Base-by-base conservation (phyloP, 352 stramenopile species). In the Globisporangium polare region DNA sequence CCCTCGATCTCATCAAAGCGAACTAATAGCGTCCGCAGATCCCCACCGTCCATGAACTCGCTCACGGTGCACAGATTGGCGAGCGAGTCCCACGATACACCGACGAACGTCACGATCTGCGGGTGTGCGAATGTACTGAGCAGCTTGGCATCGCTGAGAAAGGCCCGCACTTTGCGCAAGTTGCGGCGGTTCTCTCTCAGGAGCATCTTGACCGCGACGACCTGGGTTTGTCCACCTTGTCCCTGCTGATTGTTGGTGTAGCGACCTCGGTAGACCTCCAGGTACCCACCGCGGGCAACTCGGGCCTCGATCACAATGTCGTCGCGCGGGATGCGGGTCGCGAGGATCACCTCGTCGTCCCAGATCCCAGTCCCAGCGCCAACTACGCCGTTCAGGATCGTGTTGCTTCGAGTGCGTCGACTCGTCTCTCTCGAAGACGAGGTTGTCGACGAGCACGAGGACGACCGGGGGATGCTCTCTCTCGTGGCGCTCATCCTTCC, bases 101-200 rank as follows among this genome's bases (percentile, higher is more conserved):
- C 75, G 27, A 80, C 53, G 53, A 74, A 82, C 27, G 58, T 53
- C 17, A 84, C 66, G 42, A 82, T 80, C 10, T 72, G 65, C 7
- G 63, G 58, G 42, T 84, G 73, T 22, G 68, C 60, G 47, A 84
- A 67, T 5, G 13, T n/a, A 0, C 72, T 63, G 65, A 81, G 73
- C 15, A 86, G 45, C 63, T 83, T 77, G 50, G 79, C 67, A 49
- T 88, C 76, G 1, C 53, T 57, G 24, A 86, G 49, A 51, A 86
- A 85, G 17, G 56, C 47, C 26, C 70, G 67, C 57, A 79, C 73
- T n/a, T 80, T 66, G 5, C 45, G 27, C 1, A 78, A 43, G 2
- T 71, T 73, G 29, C 70, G 67, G 22, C 65, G 54, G 13, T 53
- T 61, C 45, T 76, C 72, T 0, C 62, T 69, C 10, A 84, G 41